Conservation (phyloP, 768 basidiomycete genomes). For the Punctularia strigosozonata region DNA sequence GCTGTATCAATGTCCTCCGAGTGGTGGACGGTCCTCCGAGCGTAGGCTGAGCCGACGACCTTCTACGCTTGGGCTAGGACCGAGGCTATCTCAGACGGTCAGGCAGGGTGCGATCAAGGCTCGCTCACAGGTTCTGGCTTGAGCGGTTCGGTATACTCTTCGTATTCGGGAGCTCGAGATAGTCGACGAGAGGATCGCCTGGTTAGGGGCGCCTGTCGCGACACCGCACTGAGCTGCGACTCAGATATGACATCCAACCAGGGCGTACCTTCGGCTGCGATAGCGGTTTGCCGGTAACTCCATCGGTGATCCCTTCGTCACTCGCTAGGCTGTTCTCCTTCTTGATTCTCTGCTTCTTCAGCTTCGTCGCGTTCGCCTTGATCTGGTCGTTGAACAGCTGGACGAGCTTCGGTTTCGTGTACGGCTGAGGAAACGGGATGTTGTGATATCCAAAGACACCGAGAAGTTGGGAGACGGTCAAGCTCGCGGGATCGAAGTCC, state of each 20-base stretch:
- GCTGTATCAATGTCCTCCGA: conserved; percentile 19
- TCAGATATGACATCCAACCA: conserved; percentile 4
- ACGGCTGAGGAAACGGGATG: conserved; percentile 59
- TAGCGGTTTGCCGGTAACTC: conserved; percentile 65
- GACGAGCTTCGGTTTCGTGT: conserved; percentile 69
- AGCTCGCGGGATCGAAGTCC: conserved; percentile 59
- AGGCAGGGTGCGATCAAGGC: conserved; percentile 6
- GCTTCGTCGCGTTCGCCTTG: conserved; percentile 40
- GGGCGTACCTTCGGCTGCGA: conserved; percentile 34
- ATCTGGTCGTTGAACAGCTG: conserved; percentile 72
- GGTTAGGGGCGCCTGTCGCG: conserved; percentile 12
- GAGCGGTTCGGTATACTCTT: conserved; percentile 21
- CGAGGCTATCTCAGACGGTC: conserved; percentile 3
- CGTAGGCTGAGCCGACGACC: conserved; percentile 68
- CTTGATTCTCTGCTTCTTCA: conserved; percentile 54
- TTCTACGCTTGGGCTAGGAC: conserved; percentile 62
- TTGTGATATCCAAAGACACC: conserved; percentile 72
- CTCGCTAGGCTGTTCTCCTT: conserved; percentile 63
- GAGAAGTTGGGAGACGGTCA: conserved; percentile 75
- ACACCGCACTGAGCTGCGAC: too few relatives aligned
- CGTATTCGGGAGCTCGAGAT: conserved; percentile 41
- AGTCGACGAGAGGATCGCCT: conserved; percentile 55
- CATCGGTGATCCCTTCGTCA: conserved; percentile 75
- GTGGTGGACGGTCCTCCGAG: conserved; percentile 25
- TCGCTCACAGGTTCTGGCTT: conserved; percentile 48